Percentiles rank a stretch among this genome's conserved stretches.
Evolutionary conservation across 2,329 filamentous ascomycete species (phyloP).

Genomic region (Diaporthe vaccinii): DNA sequence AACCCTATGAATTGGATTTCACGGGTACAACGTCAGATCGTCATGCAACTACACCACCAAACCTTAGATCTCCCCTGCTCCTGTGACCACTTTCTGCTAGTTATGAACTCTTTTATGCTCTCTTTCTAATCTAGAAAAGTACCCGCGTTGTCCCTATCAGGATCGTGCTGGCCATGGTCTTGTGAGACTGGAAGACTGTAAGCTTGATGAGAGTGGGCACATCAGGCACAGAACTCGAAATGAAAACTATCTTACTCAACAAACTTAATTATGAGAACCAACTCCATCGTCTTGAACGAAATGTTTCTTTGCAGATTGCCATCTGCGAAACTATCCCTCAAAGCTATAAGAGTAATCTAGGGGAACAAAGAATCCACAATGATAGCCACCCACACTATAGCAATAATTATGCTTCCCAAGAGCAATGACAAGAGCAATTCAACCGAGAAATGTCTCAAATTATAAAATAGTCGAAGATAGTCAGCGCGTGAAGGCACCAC

Average conservation of each 20-base stretch:
- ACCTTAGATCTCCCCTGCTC: too few relatives aligned
- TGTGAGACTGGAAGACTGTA: neutral
- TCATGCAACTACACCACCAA: neutral
- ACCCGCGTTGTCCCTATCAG: neutral
- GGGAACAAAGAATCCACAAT: neutral
- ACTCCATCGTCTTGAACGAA: neutral
- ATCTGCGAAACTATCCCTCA: neutral
- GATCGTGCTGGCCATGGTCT: neutral
- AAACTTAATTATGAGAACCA: neutral
- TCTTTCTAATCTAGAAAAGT: neutral
- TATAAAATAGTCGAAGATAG: neutral
- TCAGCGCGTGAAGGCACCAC: neutral
- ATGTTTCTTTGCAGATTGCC: neutral
- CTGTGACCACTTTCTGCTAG: neutral
- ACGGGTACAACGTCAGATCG: slow-evolving; percentile 3
- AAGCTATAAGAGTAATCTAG: neutral
- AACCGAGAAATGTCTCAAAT: neutral
- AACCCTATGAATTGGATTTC: neutral
- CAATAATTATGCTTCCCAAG: neutral
- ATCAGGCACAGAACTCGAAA: neutral
- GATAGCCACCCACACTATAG: neutral
- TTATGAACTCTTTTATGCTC: neutral
- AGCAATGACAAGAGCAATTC: neutral
- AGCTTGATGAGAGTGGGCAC: neutral
- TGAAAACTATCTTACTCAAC: neutral